These are phyloP conservation scores for Schwanniomyces vanrijiae DNA, from an alignment of 805 yeast genomes.

Conservation along the genomic window DNA sequence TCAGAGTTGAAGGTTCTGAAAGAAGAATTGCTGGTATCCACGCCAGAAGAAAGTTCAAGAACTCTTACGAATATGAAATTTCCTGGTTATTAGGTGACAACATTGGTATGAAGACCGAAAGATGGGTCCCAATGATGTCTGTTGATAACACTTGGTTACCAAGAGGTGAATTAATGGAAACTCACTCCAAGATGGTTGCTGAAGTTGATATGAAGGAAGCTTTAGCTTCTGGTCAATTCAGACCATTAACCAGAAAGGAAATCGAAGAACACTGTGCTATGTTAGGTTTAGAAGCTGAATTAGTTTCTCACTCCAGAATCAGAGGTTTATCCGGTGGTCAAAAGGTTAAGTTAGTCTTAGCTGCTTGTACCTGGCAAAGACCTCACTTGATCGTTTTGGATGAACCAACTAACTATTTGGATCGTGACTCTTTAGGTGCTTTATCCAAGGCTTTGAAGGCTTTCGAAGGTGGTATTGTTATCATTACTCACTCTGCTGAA, in stretches of 20 bases:
- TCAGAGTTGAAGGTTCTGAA: constrained; percentile 97
- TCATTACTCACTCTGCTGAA: constrained; percentile 99
- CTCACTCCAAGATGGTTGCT: constrained; percentile 97
- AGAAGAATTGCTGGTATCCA: constrained; percentile 95
- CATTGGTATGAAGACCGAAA: constrained; percentile 97
- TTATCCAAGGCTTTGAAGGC: constrained; percentile 97
- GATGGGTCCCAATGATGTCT: constrained; percentile 99
- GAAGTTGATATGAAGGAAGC: constrained; percentile 99
- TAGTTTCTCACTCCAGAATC: constrained; percentile 99
- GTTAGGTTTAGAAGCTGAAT: constrained; percentile 98
- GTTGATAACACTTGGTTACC: constrained; percentile 99
- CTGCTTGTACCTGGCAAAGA: constrained; percentile 99
- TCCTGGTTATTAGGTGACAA: constrained; percentile 97
- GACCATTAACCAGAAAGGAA: constrained; percentile 99
- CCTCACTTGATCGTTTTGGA: constrained; percentile 99
- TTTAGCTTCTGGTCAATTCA: constrained; percentile 99
- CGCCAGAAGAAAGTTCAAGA: constrained; percentile 99
- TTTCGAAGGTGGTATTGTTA: constrained; percentile 99
- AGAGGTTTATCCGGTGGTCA: constrained; percentile 99
- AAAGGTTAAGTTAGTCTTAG: constrained; percentile 98
- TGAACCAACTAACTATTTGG: constrained; percentile 99
- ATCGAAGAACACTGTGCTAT: constrained; percentile 98
- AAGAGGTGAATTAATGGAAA: constrained; percentile 88
- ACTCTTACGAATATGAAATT: constrained; percentile 99
- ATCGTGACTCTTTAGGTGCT: constrained; percentile 99